Base-by-base conservation (phyloP, 2,329 filamentous ascomycete genomes). In the Calonectria hongkongensis region DNA sequence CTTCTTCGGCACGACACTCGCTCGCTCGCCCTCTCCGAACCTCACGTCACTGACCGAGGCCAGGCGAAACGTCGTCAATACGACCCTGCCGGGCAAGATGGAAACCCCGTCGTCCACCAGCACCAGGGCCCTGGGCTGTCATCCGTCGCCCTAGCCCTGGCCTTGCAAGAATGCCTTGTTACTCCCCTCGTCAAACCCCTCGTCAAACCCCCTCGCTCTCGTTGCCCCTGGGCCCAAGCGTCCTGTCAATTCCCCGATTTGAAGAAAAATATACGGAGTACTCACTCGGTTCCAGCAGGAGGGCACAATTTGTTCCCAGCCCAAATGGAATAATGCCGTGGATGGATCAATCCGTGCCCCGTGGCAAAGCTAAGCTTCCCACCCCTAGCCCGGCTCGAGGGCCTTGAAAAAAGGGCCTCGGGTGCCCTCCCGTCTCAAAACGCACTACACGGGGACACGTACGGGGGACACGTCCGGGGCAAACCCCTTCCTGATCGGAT, bases 401-500 rank as follows among this genome's bases (percentile, higher is more conserved):
- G 41, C 43, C n/a, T 45, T 45, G 43, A 21, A 36, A 36, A 36
- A 36, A 36, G 33, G 33, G 33, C 33, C 33, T 36, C 33, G 33
- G 33, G 33, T 36, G 33, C 33, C 33, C 12, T 36, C 28, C 56
- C 28, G 27, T 18, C 47, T n/a, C 33, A 51, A 51, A 54, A 28
- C 63, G 27, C 33, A 43, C 48, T 66, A 62, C 69, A 64, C 69
- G 68, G 71, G 68, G 73, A 64, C 71, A 73, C 70, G 70, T 41
- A 45, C 58, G 62, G 50, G 51, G 51, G 21, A 64, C 71, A 73
- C 71, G 70, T 43, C 58, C 60, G 63, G 50, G 51, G 51, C 15
- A 39, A 30, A 66, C 68, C 73, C 71, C 73, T 79, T 76, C 77
- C 75, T 73, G 73, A 70, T 79, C 77, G 77, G 77, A 64, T 70